phyloP scores from a whole-genome alignment of 345 rosid genomes.

The Citrus maxima region DNA sequence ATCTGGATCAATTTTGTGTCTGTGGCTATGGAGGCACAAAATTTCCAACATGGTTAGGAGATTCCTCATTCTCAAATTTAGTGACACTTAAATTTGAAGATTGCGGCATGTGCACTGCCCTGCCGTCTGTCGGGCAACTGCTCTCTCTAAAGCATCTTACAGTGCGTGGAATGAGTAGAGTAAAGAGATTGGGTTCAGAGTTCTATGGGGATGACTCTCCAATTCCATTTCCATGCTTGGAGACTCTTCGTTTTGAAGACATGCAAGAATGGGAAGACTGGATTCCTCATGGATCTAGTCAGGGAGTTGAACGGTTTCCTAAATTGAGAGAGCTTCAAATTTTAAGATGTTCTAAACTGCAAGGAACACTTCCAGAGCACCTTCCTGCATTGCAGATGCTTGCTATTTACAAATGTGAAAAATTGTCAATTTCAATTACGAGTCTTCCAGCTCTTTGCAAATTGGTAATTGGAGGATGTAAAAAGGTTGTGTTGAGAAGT shows the following conservation, averaged over 20 bases:
- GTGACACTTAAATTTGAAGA: background rate
- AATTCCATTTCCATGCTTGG: background rate
- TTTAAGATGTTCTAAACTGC: too few relatives aligned
- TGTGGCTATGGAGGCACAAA: background rate
- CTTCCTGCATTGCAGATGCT: too few relatives aligned
- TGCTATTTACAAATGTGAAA: fast-evolving
- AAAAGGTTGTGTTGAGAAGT: too few relatives aligned
- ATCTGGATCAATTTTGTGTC: background rate
- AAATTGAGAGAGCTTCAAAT: too few relatives aligned
- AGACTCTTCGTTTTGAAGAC: too few relatives aligned
- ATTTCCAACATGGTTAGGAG: slow-evolving; percentile 13
- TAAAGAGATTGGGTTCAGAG: background rate
- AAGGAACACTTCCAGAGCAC: too few relatives aligned
- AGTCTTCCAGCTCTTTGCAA: too few relatives aligned
- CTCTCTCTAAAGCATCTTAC: background rate
- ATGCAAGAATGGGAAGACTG: too few relatives aligned
- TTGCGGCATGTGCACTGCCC: background rate
- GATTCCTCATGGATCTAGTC: too few relatives aligned
- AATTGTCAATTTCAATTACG: too few relatives aligned
- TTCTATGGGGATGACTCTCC: background rate
- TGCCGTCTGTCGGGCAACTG: slow-evolving; percentile 11
- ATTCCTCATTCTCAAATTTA: slow-evolving; percentile 14
- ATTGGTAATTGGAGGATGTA: too few relatives aligned
- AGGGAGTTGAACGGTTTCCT: too few relatives aligned
- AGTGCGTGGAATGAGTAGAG: background rate